Percentiles rank a stretch among this genome's conserved stretches.
phyloP scores from a whole-genome alignment of 1,284 basidiomycete genomes.

The Melampsora americana region DNA sequence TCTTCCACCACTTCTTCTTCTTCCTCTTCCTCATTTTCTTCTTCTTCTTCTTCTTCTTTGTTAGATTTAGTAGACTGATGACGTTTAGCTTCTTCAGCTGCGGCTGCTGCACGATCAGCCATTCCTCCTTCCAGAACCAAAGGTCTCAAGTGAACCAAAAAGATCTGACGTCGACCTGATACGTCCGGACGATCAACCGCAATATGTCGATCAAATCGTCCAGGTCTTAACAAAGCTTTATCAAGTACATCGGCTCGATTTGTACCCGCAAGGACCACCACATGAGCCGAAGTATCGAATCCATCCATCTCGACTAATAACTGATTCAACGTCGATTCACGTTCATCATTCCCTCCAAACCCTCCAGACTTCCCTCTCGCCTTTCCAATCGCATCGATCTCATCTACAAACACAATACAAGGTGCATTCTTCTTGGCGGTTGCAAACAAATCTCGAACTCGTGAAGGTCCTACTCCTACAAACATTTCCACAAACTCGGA shows the following conservation, averaged over 20 bases:
- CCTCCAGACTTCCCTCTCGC: conserved; percentile 80
- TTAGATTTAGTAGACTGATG: conserved; percentile 5
- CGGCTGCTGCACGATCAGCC: background rate
- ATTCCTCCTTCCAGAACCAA: conserved; percentile 58
- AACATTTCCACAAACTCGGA: conserved; percentile 99
- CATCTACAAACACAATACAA: conserved; percentile 96
- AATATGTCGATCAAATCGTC: conserved; percentile 96
- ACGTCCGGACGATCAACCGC: conserved; percentile 94
- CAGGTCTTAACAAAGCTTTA: conserved; percentile 88
- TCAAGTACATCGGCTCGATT: conserved; percentile 96
- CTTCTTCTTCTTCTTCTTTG: conserved; percentile 21
- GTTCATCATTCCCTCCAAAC: conserved; percentile 94
- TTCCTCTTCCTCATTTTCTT: conserved; percentile 29
- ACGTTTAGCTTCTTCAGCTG: background rate
- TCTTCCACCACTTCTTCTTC: conserved; percentile 44
- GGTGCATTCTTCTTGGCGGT: conserved; percentile 96
- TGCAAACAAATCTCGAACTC: conserved; percentile 94
- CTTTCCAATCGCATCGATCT: conserved; percentile 98
- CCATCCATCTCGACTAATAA: conserved; percentile 99
- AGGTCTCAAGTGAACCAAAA: conserved; percentile 84
- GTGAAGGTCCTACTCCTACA: conserved; percentile 95
- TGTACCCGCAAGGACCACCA: conserved; percentile 94
- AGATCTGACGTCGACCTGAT: conserved; percentile 87
- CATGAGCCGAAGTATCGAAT: conserved; percentile 90
- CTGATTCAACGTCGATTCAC: conserved; percentile 96